Conservation (phyloP, 2,329 filamentous ascomycete genomes). For the Colletotrichum navitas region DNA sequence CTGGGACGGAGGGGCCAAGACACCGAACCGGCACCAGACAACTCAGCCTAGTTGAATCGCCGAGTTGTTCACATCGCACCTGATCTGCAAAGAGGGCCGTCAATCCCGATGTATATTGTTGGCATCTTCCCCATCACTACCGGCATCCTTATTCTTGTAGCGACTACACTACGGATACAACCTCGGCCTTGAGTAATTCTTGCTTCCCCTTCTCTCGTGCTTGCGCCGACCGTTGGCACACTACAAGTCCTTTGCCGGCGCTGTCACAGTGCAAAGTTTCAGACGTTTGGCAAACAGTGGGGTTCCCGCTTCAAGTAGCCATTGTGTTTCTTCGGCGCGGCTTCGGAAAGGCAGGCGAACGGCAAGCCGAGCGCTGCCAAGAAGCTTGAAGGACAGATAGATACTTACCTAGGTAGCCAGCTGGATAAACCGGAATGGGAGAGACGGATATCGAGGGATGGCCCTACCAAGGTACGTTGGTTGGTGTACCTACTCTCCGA, state of each 20-base stretch:
- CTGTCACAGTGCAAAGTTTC: constrained; percentile 36
- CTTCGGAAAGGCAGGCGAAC: not conserved
- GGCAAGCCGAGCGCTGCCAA: too few relatives aligned
- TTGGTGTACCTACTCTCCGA: not conserved
- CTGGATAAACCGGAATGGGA: not conserved
- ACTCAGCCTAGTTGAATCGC: not conserved
- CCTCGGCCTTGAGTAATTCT: not conserved
- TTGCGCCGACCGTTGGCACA: not conserved
- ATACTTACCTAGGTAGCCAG: not conserved
- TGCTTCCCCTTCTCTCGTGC: not conserved
- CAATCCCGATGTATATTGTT: not conserved
- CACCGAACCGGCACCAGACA: too few relatives aligned
- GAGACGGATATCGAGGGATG: too few relatives aligned
- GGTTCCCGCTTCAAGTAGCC: constrained; percentile 22
- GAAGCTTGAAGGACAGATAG: too few relatives aligned
- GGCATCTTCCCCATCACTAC: not conserved
- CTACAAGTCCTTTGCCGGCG: not conserved
- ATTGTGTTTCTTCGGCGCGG: constrained; percentile 6
- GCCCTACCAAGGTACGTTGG: too few relatives aligned
- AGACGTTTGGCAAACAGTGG: constrained; percentile 36
- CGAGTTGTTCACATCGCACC: not conserved
- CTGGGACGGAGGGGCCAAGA: too few relatives aligned
- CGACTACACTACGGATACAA: not conserved
- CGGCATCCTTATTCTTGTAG: not conserved
- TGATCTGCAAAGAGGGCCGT: not conserved